Base-by-base conservation (phyloP, 768 basidiomycete genomes). In the Rhizopogon vinicolor region DNA sequence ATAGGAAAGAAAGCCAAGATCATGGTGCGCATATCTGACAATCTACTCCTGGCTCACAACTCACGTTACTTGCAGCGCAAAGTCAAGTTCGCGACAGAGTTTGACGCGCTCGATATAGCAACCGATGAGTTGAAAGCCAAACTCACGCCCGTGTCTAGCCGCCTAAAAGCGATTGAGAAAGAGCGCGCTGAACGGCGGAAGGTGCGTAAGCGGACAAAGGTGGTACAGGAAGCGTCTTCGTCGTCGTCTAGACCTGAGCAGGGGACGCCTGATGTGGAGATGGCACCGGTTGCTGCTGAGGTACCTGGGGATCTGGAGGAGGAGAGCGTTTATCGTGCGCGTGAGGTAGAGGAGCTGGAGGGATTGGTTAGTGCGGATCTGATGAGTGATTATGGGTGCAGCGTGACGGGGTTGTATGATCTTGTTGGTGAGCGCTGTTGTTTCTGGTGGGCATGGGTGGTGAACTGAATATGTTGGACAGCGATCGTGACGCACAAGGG, bases 401-500 rank as follows among this genome's bases (percentile, higher is more conserved):
- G 87, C 69, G 73, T 80, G 19, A 89, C 83, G 18, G 93, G 91
- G 8, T 61, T 98, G 65, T 99, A 97, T 66, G 95, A 98, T 49
- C 82, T 99, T 35, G 85, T 89, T 56, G 93, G 93, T 91, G 59
- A 64, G 90, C 79, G 4, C 3, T 33, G 7, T 22, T 48, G 43
- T 29, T 29, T 44, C 6, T 22, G 13, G 4, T 35, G 28, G 31
- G 35, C 12, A 13, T 37, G 12, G 10, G 12, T 12, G 33, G 13
- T 3, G 35, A 42, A 51, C 29, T 25, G 16, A 45, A 25, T 7
- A 13, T 25, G 22, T 10, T 7, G n/a, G n/a, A 39, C 64, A 93
- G 93, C 88, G 7, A 89, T 99, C 65, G 86, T 99, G 12, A 96
- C 94, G 19, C 97, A 98, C 80, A 99, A 99, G 70, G 97, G 97